These are phyloP conservation scores for Kodamaea suecica DNA, from an alignment of 1,139 yeast genomes.

Conservation along the genomic window DNA sequence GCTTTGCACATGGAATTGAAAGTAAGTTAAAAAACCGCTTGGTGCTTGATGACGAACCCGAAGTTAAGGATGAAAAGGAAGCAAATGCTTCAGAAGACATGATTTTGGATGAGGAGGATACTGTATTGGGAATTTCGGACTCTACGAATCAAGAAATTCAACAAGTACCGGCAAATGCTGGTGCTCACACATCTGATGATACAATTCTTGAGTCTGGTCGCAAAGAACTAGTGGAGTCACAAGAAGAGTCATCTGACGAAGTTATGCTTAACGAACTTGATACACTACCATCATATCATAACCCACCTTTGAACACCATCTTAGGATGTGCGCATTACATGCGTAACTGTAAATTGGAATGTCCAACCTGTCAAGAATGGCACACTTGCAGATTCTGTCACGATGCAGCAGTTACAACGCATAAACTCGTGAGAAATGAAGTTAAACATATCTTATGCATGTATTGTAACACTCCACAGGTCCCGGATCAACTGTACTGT, in stretches of 20 bases:
- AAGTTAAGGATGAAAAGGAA: no score
- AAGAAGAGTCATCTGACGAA: constrained; percentile 24
- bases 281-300: constrained; percentile 48
- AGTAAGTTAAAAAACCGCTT: constrained; percentile 17
- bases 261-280: constrained; percentile 50
- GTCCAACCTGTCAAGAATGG: constrained; percentile 74
- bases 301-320: constrained; percentile 23
- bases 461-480: constrained; percentile 73
- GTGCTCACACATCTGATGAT: no score
- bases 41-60: constrained; percentile 17
- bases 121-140: no score
- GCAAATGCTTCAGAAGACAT: no score
- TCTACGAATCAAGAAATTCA: no score
- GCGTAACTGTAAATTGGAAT: constrained; percentile 79
- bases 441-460: constrained; percentile 76
- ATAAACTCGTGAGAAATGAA: constrained; percentile 59
- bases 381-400: constrained; percentile 84
- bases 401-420: constrained; percentile 55
- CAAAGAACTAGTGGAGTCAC: constrained; percentile 14
- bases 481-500: constrained; percentile 64
- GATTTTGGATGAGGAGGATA: no score
- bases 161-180: no score
- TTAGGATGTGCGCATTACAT: constrained; percentile 84
- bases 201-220: no score
- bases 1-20: no score